Evolutionary conservation across 2,329 filamentous ascomycete genomes (phyloP), one percentile per base, ranked within the genome.

Genomic region (Sporothrix luriei): DNA sequence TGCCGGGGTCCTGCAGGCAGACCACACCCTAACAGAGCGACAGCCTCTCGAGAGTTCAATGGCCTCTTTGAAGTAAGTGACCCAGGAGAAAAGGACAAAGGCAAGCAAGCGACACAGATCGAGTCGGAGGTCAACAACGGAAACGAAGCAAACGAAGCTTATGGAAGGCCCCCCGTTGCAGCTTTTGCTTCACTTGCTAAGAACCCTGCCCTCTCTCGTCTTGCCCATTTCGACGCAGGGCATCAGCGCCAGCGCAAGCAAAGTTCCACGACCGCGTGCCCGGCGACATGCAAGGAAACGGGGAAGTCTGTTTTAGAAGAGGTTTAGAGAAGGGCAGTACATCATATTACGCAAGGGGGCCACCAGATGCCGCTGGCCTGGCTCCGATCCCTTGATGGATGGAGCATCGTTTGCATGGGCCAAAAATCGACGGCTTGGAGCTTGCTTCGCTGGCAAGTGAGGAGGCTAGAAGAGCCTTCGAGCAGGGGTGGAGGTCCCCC

Each of bases 381-480:
- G 46, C 46, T 46, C 38, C 62, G 46, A 65, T 65, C 38, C 48
- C 19, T n/a, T n/a, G n/a, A 19, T 38, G 62, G 48, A 66, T 49
- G 62, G 43, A 59, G 38, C 57, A 62, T 24, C 59, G 11, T 59
- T n/a, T 61, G 55, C 55, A 64, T 55, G 43, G 43, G 40, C 21
- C 51, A 24, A 46, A 66, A 69, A 26, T 52, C 43, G 52, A 54
- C 59, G 51, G 21, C 57, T 67, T 57, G 65, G 38, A 59, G 68
- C 55, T 66, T 66, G 68, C 54, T 69, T 64, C 40, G 68, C 43
- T 69, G 68, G 68, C 68, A 65, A 59, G 54, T 13, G 61, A 69
- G 52, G 61, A 69, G 52, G 54, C 61, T 69, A 66, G 46, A 48
- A 48, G 52, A 43, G 21, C 11, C 57, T 40, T 64, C n/a, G 40